Percentiles rank a stretch among this genome's conserved stretches.
These are phyloP conservation scores for Lipomyces oligophaga DNA, from an alignment of 805 yeast genomes.

Conservation along the genomic window DNA sequence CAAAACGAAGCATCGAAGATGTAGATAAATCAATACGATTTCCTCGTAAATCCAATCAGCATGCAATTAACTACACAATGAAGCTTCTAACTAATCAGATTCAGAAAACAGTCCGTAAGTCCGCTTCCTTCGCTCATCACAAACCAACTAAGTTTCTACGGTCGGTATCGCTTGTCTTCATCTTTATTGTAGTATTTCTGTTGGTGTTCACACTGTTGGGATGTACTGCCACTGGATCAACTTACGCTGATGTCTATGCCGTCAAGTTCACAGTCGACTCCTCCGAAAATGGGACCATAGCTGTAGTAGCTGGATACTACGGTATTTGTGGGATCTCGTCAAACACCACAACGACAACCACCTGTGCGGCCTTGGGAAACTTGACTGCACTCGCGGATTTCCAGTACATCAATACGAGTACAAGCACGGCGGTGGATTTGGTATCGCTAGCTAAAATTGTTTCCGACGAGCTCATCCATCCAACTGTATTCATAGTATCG, in stretches of 20 bases:
- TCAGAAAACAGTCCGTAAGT: neutral
- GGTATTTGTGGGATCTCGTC: conserved; percentile 19
- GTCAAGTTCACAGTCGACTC: conserved; percentile 12
- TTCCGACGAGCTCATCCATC: conserved; percentile 37
- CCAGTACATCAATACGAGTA: conserved; percentile 3
- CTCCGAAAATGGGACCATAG: conserved; percentile 6
- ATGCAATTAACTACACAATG: too few species aligned
- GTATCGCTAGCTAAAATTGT: conserved; percentile 21
- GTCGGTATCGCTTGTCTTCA: conserved; percentile 6
- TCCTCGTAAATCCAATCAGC: too few species aligned
- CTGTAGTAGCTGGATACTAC: conserved; percentile 18
- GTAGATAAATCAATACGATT: too few species aligned
- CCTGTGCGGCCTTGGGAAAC: neutral
- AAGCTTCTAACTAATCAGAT: too few species aligned
- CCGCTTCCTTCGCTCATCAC: neutral
- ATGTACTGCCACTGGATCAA: conserved; percentile 9
- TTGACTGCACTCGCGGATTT: neutral
- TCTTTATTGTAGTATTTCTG: conserved; percentile 18
- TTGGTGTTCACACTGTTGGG: conserved; percentile 24
- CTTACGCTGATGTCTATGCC: conserved; percentile 24
- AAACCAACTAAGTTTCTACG: conserved; percentile 6
- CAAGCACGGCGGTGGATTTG: conserved; percentile 22
- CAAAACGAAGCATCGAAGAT: too few species aligned
- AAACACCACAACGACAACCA: conserved; percentile 7
- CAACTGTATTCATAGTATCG: conserved; percentile 43